Conservation (phyloP, 2,329 filamentous ascomycete species). For the Ascosphaera pollenicola region DNA sequence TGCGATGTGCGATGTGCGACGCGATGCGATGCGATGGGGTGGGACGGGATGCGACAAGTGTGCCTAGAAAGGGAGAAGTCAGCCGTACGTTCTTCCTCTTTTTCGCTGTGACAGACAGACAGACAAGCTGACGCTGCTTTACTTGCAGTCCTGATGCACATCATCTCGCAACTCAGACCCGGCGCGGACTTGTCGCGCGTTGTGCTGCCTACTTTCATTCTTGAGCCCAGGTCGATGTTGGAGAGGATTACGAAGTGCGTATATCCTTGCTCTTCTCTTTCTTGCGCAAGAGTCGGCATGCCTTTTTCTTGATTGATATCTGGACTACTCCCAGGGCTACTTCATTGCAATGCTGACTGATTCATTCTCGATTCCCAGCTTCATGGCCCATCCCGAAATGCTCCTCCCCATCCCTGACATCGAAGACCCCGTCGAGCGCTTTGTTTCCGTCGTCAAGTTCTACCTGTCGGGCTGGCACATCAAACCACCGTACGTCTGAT, state of each 20-base stretch:
- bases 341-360: conserved; percentile 6
- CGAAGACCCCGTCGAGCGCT: conserved; percentile 73
- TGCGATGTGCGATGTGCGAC: too few species aligned
- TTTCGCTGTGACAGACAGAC: too few species aligned
- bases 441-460: conserved; percentile 91
- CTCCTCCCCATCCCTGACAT: conserved; percentile 70
- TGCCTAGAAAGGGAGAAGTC: too few species aligned
- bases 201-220: conserved; percentile 88
- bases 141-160: conserved; percentile 64
- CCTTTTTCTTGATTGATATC: too few species aligned
- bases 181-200: conserved; percentile 90
- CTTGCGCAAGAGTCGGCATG: conserved; percentile 1
- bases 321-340: neutral
- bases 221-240: conserved; percentile 93
- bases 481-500: conserved; percentile 57
- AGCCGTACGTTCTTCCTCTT: too few species aligned
- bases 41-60: too few species aligned
- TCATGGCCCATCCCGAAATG: conserved; percentile 98
- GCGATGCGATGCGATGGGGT: too few species aligned
- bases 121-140: too few species aligned
- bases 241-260: conserved; percentile 94
- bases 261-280: neutral
- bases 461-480: conserved; percentile 99
- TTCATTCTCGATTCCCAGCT: conserved; percentile 32
- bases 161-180: conserved; percentile 89